Percentiles rank a stretch among this genome's conserved stretches.
These are phyloP conservation scores for Globisporangium radiosum DNA, from an alignment of 352 stramenopile genomes.

Conservation along the genomic window DNA sequence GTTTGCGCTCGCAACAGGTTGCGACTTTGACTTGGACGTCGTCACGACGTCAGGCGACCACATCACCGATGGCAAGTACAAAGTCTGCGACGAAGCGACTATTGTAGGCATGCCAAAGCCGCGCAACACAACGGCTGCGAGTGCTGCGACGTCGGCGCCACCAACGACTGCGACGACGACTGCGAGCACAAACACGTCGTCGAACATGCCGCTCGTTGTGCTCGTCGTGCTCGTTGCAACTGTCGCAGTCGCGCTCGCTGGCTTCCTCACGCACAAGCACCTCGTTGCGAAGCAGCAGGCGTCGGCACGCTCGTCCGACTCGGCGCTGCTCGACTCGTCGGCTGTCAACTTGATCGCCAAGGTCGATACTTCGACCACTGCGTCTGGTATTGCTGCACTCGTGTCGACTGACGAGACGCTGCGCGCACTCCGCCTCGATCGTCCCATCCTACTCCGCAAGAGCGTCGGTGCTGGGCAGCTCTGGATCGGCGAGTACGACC, in stretches of 20 bases:
- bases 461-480: constrained; percentile 38
- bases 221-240: constrained; percentile 40
- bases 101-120: background rate
- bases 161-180: background rate
- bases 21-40: constrained; percentile 11
- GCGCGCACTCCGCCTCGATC: constrained; percentile 40
- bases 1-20: constrained; percentile 9
- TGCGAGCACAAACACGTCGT: constrained; percentile 1
- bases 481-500: constrained; percentile 53
- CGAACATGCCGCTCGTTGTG: constrained; percentile 36
- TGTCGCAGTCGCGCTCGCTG: constrained; percentile 27
- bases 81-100: constrained; percentile 12
- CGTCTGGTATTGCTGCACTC: constrained; percentile 40
- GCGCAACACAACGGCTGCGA: background rate
- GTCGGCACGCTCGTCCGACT: background rate
- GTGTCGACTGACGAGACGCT: constrained; percentile 67
- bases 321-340: constrained; percentile 17
- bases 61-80: constrained; percentile 12
- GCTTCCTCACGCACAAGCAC: constrained; percentile 32
- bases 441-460: constrained; percentile 46
- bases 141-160: background rate
- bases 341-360: constrained; percentile 42
- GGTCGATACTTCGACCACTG: constrained; percentile 17
- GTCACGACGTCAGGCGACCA: constrained; percentile 3
- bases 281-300: constrained; percentile 19